Base-by-base conservation (phyloP, 176 grass and related monocot genomes). In the Triticum dicoccoides region DNA sequence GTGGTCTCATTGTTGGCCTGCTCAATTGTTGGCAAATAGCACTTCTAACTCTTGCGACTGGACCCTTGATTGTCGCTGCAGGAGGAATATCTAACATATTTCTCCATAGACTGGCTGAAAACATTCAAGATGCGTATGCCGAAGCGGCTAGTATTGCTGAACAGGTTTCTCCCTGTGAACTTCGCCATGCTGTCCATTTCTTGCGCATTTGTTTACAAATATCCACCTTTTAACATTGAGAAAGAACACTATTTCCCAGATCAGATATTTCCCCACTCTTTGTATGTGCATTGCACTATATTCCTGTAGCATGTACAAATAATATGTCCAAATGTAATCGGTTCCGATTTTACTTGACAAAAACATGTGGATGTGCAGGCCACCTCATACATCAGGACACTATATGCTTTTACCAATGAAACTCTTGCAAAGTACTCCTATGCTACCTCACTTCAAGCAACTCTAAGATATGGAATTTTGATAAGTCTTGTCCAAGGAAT, bases 31-130 rank as follows among this genome's bases (percentile, higher is more conserved):
- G 97, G 97, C 94, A 99, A 92, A 94, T 99, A 80, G 90, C 97
- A 64, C 94, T 99, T 90, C 78, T 99, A 65, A 99, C 97, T 74
- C 92, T 99, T 86, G 97, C 92, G 34, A 99, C 94, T 93, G 97
- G 97, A 44, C 92, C 94, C 80, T 99, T 99, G 79, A 99, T 99
- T 87, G 97, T 99, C 37, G 97, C 97, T 38, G 97, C 97, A 41
- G 97, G 97, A 87, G 97, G 97, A 56, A 96, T 99, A 90, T 99
- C 97, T 80, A 99, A 99, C 81, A 99, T 99, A 84, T 99, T 99
- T 86, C 94, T 99, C 78, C 97, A 99, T 73, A 99, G 94, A 63
- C 85, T 99, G 73, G 97, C 97, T 74, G 97, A 99, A 89, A 99
- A 99, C 62, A 99, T 99, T 88, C 97, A 99, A 90, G 97, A 99